These are phyloP conservation scores for Ambrosiella cleistominuta DNA, from an alignment of 2,329 filamentous ascomycete species.

Conservation along the genomic window DNA sequence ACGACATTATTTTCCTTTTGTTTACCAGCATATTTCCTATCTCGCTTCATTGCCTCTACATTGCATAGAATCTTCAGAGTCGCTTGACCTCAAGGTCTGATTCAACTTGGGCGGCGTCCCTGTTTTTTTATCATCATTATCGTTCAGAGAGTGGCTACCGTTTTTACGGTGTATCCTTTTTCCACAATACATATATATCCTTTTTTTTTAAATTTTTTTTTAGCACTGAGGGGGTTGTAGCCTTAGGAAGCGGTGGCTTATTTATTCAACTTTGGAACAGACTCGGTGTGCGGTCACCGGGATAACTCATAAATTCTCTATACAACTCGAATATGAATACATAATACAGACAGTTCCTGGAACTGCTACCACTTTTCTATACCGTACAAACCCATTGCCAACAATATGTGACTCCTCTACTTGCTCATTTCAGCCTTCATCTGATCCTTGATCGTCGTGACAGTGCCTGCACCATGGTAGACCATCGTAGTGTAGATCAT, in stretches of 20 bases:
- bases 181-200: not conserved
- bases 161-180: not conserved
- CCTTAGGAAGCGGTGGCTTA: not conserved
- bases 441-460: conserved; percentile 48
- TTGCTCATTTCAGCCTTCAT: conserved; percentile 29
- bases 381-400: not conserved
- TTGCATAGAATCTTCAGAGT: not conserved
- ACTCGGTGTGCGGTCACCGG: not conserved
- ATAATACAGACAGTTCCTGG: not conserved
- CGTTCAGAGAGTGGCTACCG: not conserved
- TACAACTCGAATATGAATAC: not conserved
- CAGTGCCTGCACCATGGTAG: conserved; percentile 45
- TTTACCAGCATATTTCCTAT: not conserved
- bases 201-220: not conserved
- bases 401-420: not conserved
- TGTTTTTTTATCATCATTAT: not conserved
- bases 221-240: not conserved
- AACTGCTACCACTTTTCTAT: not conserved
- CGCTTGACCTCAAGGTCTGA: not conserved
- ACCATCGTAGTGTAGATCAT: conserved; percentile 74
- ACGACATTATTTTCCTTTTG: not conserved
- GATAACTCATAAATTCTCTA: conserved; percentile 3
- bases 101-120: not conserved
- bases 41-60: not conserved
- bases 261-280: not conserved